Conservation (phyloP, 768 basidiomycete genomes). For the Tricholoma saponaceum region DNA sequence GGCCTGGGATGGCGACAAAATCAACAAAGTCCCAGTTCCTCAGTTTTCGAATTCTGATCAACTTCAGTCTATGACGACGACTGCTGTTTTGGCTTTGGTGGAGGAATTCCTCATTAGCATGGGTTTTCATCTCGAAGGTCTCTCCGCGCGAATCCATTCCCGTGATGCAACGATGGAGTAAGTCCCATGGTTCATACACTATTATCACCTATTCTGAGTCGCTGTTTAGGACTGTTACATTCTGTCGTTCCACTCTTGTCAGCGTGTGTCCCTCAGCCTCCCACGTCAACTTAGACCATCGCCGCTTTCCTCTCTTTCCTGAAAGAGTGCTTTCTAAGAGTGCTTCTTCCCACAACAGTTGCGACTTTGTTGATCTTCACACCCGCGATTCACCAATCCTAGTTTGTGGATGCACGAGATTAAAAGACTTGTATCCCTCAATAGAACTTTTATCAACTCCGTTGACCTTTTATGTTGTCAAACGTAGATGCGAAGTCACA, state of each 20-base stretch:
- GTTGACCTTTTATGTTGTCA: conserved; percentile 18
- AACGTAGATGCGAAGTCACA: conserved; percentile 4
- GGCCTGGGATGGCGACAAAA: conserved; percentile 22
- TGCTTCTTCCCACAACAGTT: neutral
- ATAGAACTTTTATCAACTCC: neutral
- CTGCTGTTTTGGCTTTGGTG: conserved; percentile 11
- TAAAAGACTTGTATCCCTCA: conserved; percentile 13
- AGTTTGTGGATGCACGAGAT: conserved; percentile 19
- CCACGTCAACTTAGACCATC: conserved; percentile 13
- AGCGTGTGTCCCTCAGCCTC: conserved; percentile 19
- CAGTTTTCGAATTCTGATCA: neutral
- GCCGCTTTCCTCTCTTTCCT: conserved; percentile 14
- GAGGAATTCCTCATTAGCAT: conserved; percentile 13
- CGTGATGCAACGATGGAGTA: conserved; percentile 20
- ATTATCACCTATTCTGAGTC: neutral
- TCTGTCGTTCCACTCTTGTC: conserved; percentile 20
- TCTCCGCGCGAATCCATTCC: conserved; percentile 17
- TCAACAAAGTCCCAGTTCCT: conserved; percentile 19
- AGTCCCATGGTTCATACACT: conserved; percentile 5
- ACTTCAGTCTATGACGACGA: conserved; percentile 5
- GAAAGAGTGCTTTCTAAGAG: neutral
- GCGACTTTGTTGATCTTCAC: conserved; percentile 21
- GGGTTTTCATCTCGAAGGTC: conserved; percentile 4
- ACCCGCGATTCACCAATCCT: conserved; percentile 18
- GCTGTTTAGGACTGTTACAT: conserved; percentile 14